Conservation (phyloP, 192 early-diverging fungal species). For the Gonapodya sp. region DNA sequence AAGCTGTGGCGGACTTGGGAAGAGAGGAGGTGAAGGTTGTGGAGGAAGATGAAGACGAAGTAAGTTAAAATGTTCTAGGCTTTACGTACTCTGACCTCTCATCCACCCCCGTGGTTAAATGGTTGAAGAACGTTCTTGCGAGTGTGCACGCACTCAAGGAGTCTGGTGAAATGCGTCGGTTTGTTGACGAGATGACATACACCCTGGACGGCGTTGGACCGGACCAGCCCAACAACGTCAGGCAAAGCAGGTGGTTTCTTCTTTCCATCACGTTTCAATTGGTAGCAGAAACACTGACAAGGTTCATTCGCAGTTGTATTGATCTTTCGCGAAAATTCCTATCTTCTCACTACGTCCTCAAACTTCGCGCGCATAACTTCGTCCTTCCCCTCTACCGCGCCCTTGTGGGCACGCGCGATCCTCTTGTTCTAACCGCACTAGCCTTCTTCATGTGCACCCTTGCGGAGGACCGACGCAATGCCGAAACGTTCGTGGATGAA, state of each 20-base stretch:
- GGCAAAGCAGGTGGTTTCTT: slow-evolving; percentile 31
- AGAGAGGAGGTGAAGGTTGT: not conserved
- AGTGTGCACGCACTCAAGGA: slow-evolving; percentile 48
- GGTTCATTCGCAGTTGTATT: slow-evolving; percentile 26
- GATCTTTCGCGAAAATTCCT: slow-evolving; percentile 41
- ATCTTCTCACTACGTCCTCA: slow-evolving; percentile 22
- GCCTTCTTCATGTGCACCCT: not conserved
- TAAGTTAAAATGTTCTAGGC: not conserved
- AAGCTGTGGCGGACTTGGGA: not conserved
- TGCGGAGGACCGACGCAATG: not conserved
- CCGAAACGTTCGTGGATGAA: not conserved
- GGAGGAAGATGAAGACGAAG: not conserved
- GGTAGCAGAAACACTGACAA: not conserved
- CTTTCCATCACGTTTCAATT: not conserved
- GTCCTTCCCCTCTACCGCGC: slow-evolving; percentile 14
- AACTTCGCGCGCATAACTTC: slow-evolving; percentile 32
- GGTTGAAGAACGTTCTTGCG: not conserved
- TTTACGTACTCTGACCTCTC: not conserved
- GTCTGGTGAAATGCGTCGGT: slow-evolving; percentile 39
- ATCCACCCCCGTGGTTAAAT: not conserved
- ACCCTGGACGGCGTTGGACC: slow-evolving; percentile 36
- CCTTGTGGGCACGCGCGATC: not conserved
- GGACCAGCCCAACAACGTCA: slow-evolving; percentile 31
- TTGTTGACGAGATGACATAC: slow-evolving; percentile 53
- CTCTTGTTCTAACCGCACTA: not conserved